These are phyloP conservation scores for Trichoderma simmonsii DNA, from an alignment of 2,329 filamentous ascomycete genomes.

Conservation along the genomic window DNA sequence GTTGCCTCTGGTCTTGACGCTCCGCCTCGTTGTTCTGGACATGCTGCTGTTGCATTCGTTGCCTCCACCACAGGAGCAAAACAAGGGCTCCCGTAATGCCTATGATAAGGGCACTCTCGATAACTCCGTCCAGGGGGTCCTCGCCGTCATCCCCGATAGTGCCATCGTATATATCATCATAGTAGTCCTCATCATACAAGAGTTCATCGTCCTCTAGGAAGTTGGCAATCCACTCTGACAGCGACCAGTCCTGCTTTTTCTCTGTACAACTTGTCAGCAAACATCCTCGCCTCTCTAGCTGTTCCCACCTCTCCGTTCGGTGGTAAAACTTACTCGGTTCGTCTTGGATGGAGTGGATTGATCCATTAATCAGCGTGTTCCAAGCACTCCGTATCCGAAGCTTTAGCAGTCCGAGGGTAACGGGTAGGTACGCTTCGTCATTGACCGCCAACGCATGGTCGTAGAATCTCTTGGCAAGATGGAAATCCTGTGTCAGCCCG, in stretches of 20 bases:
- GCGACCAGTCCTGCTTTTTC: constrained; percentile 68
- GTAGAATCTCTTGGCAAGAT: constrained; percentile 94
- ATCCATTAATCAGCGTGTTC: constrained; percentile 90
- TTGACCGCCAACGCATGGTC: constrained; percentile 90
- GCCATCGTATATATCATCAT: constrained; percentile 52
- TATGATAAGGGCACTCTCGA: constrained; percentile 84
- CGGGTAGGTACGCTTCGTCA: constrained; percentile 87
- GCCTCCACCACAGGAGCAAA: constrained; percentile 77
- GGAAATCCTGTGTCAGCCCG: constrained; percentile 90
- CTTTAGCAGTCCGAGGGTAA: constrained; percentile 83
- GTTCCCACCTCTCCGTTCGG: background rate
- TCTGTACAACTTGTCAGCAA: constrained; percentile 42
- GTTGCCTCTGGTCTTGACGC: constrained; percentile 33
- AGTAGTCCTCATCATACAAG: constrained; percentile 62
- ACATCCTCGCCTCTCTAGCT: no score
- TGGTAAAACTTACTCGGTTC: constrained; percentile 66
- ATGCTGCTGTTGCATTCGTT: constrained; percentile 62
- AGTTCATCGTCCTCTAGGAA: constrained; percentile 71
- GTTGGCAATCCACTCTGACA: constrained; percentile 81
- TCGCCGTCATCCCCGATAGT: constrained; percentile 58
- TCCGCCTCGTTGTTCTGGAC: constrained; percentile 33
- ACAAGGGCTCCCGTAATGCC: constrained; percentile 71
- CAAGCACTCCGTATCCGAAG: constrained; percentile 82
- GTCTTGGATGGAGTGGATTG: constrained; percentile 86
- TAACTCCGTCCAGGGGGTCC: constrained; percentile 67